Evolutionary conservation across 2,329 filamentous ascomycete species (phyloP), one percentile per base, ranked within the genome.

Genomic region (Colletotrichum sp.): DNA sequence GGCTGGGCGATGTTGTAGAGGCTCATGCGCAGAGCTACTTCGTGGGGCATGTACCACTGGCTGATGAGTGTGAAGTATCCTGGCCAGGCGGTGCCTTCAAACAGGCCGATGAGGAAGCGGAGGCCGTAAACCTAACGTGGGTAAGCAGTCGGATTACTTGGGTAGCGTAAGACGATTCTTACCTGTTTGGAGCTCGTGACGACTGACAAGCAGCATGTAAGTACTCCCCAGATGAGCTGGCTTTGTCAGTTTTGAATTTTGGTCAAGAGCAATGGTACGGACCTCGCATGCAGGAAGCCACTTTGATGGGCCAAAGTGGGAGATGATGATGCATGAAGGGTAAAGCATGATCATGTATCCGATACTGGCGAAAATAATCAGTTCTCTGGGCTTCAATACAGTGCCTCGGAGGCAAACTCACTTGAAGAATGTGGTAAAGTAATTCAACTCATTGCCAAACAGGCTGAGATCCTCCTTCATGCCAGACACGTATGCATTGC

Each of bases 1-100:
- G 87, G 88, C 15, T 89, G 88, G n/a, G 87, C 88, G 0, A 89
- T 85, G 68, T 88, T 85, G 79, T 88, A 88, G 44, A 89, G 84
- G 67, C 86, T 86, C 3, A 85, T 84, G 9, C 90, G 86, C 77
- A 91, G 91, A 71, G 89, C 91, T 0, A 88, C 85, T 39, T 76
- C 70, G 7, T 73, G 64, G 9, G 69, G 69, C 78, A 82, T 81
- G 75, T 88, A 88, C 87, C 87, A 88, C 2, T 83, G 85, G 4
- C 87, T 85, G 39, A 88, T 85, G 0, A 85, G 84, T 36, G 85
- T 86, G 10, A 76, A 73, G 44, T 73, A 73, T 5, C 74, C 74
- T 1, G 64, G 70, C 69, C 71, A 73, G 69, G 84, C 85, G 3
- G 82, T 81, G 9, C 82, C 83, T 76, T 87, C 85, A 24, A 83